Percentiles rank a stretch among this genome's conserved stretches.
Evolutionary conservation across 805 yeast species (phyloP).

Genomic region (Yamadazyma sp.): DNA sequence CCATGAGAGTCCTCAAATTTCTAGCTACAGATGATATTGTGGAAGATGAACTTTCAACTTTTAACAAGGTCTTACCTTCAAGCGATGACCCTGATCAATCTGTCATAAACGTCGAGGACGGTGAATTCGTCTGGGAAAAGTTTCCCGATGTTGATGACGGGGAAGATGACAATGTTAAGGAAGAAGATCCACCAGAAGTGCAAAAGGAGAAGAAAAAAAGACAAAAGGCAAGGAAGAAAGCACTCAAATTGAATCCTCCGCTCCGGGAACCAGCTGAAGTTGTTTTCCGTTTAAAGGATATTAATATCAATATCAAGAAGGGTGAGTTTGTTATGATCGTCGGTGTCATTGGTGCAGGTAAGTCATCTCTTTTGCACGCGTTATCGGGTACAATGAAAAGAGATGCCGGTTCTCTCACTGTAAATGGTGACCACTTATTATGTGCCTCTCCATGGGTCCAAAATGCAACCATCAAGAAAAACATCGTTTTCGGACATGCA

Average conservation of each 20-base stretch:
- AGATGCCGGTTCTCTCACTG: constrained; percentile 25
- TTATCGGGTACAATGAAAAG: constrained; percentile 38
- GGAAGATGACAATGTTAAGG: constrained; percentile 4
- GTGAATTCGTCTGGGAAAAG: constrained; percentile 13
- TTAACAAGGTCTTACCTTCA: constrained; percentile 23
- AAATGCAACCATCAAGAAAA: constrained; percentile 33
- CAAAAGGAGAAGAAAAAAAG: constrained; percentile 5
- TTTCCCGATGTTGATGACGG: constrained; percentile 16
- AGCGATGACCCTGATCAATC: constrained; percentile 11
- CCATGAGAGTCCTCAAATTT: constrained; percentile 54
- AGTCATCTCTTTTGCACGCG: constrained; percentile 37
- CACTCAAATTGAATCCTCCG: background rate
- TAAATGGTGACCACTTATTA: constrained; percentile 26
- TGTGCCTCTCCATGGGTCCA: constrained; percentile 40
- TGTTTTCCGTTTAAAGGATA: constrained; percentile 23
- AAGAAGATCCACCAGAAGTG: background rate
- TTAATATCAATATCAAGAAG: constrained; percentile 24
- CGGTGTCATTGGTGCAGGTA: constrained; percentile 38
- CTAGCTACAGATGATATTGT: constrained; percentile 44
- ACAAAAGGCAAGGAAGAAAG: background rate
- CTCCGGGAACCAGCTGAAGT: constrained; percentile 3
- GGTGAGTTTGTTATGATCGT: constrained; percentile 36
- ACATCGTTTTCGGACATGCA: constrained; percentile 27
- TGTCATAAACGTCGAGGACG: constrained; percentile 9
- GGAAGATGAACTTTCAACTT: constrained; percentile 21